phyloP scores from a whole-genome alignment of 768 basidiomycete species.

The Cubamyces sp. region DNA sequence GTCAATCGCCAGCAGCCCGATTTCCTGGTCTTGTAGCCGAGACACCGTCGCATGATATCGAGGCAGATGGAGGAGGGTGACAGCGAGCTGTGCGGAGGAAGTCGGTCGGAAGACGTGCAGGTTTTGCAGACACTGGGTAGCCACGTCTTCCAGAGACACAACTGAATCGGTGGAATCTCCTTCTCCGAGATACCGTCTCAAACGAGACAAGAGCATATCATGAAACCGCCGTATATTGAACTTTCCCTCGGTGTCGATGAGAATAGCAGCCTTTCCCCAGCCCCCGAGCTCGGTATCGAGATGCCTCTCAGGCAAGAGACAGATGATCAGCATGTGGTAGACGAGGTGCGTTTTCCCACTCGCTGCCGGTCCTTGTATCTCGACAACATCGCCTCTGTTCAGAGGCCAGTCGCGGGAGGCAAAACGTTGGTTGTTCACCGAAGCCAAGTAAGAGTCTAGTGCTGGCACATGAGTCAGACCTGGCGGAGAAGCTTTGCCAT shows the following conservation, averaged over 20 bases:
- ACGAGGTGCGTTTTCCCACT: slow-evolving; percentile 84
- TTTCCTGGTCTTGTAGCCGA: slow-evolving; percentile 47
- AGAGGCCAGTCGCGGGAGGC: slow-evolving; percentile 38
- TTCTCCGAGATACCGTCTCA: slow-evolving; percentile 38
- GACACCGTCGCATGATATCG: slow-evolving; percentile 53
- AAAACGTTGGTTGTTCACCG: slow-evolving; percentile 15
- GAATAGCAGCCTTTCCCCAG: slow-evolving; percentile 64
- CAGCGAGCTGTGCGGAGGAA: slow-evolving; percentile 70
- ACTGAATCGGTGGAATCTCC: not conserved
- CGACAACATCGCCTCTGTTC: slow-evolving; percentile 64
- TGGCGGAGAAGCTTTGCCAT: slow-evolving; percentile 34
- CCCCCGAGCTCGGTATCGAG: slow-evolving; percentile 48
- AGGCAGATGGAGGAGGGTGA: slow-evolving; percentile 62
- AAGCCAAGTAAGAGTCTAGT: slow-evolving; percentile 39
- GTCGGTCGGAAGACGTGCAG: slow-evolving; percentile 73
- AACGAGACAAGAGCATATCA: slow-evolving; percentile 52
- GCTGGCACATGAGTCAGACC: slow-evolving; percentile 38
- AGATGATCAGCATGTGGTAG: slow-evolving; percentile 62
- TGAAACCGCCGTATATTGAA: slow-evolving; percentile 64
- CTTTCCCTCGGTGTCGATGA: slow-evolving; percentile 71
- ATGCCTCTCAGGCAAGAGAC: slow-evolving; percentile 53
- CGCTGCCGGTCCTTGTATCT: slow-evolving; percentile 74
- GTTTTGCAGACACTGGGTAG: slow-evolving; percentile 48
- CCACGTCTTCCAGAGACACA: slow-evolving; percentile 34
- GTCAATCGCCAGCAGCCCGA: slow-evolving; percentile 74